These are phyloP conservation scores for Phialemonium atrogriseum DNA, from an alignment of 2,329 filamentous ascomycete species.

Conservation along the genomic window DNA sequence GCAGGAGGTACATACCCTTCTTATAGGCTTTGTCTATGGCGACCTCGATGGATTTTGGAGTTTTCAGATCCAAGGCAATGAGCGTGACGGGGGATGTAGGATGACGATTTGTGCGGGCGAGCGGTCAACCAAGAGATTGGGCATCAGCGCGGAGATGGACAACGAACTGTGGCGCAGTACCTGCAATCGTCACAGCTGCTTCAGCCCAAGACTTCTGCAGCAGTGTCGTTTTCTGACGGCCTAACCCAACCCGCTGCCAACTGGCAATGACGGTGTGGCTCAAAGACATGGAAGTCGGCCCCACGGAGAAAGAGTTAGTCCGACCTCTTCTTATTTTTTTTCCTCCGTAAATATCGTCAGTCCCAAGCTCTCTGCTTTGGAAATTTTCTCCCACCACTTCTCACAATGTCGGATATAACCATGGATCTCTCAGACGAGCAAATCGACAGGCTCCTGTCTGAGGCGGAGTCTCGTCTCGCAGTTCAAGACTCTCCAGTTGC, in stretches of 20 bases:
- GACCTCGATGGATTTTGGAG: neutral
- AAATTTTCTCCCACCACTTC: conserved; percentile 4
- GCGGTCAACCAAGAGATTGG: conserved; percentile 27
- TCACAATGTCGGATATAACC: conserved; percentile 14
- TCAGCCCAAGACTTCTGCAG: neutral
- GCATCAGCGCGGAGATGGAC: conserved; percentile 17
- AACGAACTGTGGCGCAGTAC: conserved; percentile 14
- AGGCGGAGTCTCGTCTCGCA: conserved; percentile 28
- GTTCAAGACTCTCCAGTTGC: conserved; percentile 11
- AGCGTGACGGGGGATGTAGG: conserved; percentile 5
- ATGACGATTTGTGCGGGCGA: conserved; percentile 18
- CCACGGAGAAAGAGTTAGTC: conserved; percentile 8
- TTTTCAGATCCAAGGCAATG: conserved; percentile 1
- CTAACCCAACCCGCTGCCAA: conserved; percentile 14
- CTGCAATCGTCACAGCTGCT: neutral
- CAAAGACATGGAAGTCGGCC: conserved; percentile 10
- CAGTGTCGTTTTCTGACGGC: conserved; percentile 6
- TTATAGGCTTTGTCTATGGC: too few relatives aligned
- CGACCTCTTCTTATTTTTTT: neutral
- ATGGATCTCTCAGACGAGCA: conserved; percentile 23
- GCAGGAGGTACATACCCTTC: too few relatives aligned
- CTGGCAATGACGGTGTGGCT: conserved; percentile 9
- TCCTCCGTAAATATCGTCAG: conserved; percentile 1
- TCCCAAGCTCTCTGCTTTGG: too few relatives aligned
- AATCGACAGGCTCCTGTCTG: conserved; percentile 27